A percentile compares a stretch with the other conserved stretches of the same genome.
phyloP scores from a whole-genome alignment of 2,329 filamentous ascomycete genomes.

The Teratosphaeria epicoccoides region DNA sequence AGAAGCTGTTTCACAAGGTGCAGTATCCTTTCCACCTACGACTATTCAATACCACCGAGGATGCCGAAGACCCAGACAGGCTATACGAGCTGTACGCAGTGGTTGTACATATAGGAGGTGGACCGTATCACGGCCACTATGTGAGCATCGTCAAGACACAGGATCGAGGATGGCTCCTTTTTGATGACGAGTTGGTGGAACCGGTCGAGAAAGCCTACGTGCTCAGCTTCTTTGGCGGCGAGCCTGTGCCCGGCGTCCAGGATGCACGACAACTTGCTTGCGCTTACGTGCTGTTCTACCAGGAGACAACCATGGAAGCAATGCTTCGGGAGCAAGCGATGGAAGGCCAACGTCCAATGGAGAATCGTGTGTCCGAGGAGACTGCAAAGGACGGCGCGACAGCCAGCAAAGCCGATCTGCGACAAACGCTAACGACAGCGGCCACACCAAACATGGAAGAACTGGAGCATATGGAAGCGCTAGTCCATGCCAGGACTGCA shows the following conservation, averaged over 20 bases:
- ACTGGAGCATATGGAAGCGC: conserved; percentile 42
- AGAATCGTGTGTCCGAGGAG: conserved; percentile 28
- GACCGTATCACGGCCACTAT: conserved; percentile 95
- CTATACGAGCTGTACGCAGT: conserved; percentile 96
- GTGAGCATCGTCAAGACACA: conserved; percentile 96
- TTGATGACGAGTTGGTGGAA: conserved; percentile 97
- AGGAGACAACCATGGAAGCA: conserved; percentile 67
- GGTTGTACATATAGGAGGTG: conserved; percentile 92
- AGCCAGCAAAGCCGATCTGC: conserved; percentile 15
- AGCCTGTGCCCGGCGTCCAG: conserved; percentile 32
- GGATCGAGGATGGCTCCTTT: conserved; percentile 88
- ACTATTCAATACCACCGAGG: conserved; percentile 94
- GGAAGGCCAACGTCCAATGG: conserved; percentile 45
- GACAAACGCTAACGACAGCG: conserved; percentile 25
- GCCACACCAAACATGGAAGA: conserved; percentile 33
- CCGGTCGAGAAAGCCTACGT: conserved; percentile 96
- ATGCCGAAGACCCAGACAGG: conserved; percentile 84
- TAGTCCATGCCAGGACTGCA: conserved; percentile 58
- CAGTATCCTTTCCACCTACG: conserved; percentile 95
- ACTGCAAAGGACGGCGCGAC: conserved; percentile 16
- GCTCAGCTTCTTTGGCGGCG: conserved; percentile 92
- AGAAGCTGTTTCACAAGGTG: conserved; percentile 93
- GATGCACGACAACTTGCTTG: conserved; percentile 62
- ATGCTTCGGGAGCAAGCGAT: conserved; percentile 70
- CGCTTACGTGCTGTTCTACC: conserved; percentile 95